Base-by-base conservation (phyloP, 106 monocot genomes). In the Allium cepa region DNA sequence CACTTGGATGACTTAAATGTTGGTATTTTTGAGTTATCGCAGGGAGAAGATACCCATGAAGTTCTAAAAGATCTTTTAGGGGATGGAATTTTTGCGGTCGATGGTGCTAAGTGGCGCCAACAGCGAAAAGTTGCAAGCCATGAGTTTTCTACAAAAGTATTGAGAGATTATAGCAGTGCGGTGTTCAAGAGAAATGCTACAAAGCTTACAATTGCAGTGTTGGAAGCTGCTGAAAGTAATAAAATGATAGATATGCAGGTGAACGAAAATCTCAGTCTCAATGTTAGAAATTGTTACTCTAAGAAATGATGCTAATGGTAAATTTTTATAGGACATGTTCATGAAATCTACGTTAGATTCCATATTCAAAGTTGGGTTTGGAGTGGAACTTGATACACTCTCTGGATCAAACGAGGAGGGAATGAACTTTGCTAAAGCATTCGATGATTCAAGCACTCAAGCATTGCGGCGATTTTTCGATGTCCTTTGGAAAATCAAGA, bases 201-300 rank as follows among this genome's bases (percentile, higher is more conserved):
- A 1, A 65, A 47, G 12, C 77, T 77, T 12, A 58, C 59, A 26
- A 3, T 66, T 3, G 36, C 36, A 36, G 8, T 77, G 12, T 60
- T 27, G 7, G 52, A 66, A 7, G 22, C 57, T 14, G 64, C 65
- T n/a, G 47, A 26, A 6, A 57, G 56, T 3, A 50, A 51, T 26
- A 2, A 77, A 16, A 71, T 17, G 15, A 65, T 70, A 11, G 77
- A 71, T 28, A 70, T 77, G 47, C 77, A 77, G 49, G 75, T 75
- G 2, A 66, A 27, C 0, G 1, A 22, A 15, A 55, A 15, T 9
- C 48, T 15, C 16, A 11, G 0, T 49, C 4, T 66, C 9, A n/a
- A 7, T 66, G 48, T 0, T 66, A 8, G 14, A 4, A 15, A 2
- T 22, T 3, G 11, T 46, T 10, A 53, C 26, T 63, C 26, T 27